phyloP scores from a whole-genome alignment of 2,329 filamentous ascomycete species.

The Exserohilum turcica region DNA sequence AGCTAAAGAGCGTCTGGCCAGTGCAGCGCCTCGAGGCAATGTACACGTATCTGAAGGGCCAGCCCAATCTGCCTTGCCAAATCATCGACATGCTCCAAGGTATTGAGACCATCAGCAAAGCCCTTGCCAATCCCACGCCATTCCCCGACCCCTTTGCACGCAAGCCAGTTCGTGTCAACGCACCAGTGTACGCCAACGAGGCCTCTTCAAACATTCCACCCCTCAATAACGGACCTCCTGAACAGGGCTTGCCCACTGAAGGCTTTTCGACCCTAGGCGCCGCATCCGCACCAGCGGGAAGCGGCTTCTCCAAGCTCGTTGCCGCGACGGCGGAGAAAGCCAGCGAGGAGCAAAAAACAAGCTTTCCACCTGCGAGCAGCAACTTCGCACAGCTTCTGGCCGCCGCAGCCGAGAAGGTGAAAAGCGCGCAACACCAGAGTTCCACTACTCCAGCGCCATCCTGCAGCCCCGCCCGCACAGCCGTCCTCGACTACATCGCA shows the following conservation, averaged over 20 bases:
- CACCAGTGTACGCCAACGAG: neutral
- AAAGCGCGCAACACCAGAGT: neutral
- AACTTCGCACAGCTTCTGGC: neutral
- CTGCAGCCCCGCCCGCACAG: neutral
- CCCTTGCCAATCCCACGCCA: slow-evolving; percentile 4
- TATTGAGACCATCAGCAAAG: neutral
- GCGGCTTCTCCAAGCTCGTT: neutral
- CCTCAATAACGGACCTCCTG: neutral
- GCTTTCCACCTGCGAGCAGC: neutral
- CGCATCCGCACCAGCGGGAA: neutral
- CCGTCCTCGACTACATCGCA: neutral
- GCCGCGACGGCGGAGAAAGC: neutral
- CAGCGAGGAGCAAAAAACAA: neutral
- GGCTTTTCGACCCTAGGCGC: neutral
- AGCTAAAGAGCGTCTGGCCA: slow-evolving; percentile 8
- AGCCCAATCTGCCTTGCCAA: neutral
- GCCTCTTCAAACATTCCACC: neutral
- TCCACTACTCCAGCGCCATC: neutral
- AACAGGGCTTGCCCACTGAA: neutral
- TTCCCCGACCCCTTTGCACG: slow-evolving; percentile 5
- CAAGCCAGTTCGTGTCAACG: neutral
- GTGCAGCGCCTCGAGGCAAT: slow-evolving; percentile 1
- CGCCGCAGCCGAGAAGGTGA: neutral
- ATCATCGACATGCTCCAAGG: neutral
- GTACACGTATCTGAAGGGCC: neutral